Base-by-base conservation (phyloP, 2,329 filamentous ascomycete genomes). In the Penicillium sp. region DNA sequence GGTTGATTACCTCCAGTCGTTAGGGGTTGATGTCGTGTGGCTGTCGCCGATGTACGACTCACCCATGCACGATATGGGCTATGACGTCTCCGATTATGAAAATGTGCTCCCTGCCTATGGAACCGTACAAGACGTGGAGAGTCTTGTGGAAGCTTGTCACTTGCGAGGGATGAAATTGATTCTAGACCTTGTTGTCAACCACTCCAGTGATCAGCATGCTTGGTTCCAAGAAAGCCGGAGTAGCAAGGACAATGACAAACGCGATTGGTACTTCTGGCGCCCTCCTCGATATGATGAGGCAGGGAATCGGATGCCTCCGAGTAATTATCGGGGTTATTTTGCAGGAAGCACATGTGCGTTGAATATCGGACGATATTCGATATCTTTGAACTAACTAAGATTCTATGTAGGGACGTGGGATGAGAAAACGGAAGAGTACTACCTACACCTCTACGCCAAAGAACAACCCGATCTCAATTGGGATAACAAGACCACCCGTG, bases 381-480 rank as follows among this genome's bases (percentile, higher is more conserved):
- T 19, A 1, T 19, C 2, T 21, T 13, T 31, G 10, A 26, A 17
- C 48, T 51, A 42, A 51, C 29, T 4, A 21, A 12, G 6, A 2
- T 29, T 8, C 15, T 15, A 12, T 3, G 2, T 10, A 51, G 48
- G 48, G 85, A 75, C 79, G 45, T 88, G 79, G 74, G 84, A 87
- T 58, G 79, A 85, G 57, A 63, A 67, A 9, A 85, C 83, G 0
- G 72, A 77, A 48, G 82, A 88, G 64, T 88, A 87, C 64, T 88
- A 86, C 60, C 76, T 88, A 0, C 81, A 84, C 53, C 74, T 90
- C 17, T 90, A 87, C 65, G 79, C 81, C 9, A 77, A 77, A 17
- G 79, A 85, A 55, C 85, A 89, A 64, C 85, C 87, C 0, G 86
- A 90, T 58, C 72, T 90, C 13, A 90, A 90, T 66, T 90, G 85